Base-by-base conservation (phyloP, 345 rosid species). In the Zanthoxylum bungeanum region DNA sequence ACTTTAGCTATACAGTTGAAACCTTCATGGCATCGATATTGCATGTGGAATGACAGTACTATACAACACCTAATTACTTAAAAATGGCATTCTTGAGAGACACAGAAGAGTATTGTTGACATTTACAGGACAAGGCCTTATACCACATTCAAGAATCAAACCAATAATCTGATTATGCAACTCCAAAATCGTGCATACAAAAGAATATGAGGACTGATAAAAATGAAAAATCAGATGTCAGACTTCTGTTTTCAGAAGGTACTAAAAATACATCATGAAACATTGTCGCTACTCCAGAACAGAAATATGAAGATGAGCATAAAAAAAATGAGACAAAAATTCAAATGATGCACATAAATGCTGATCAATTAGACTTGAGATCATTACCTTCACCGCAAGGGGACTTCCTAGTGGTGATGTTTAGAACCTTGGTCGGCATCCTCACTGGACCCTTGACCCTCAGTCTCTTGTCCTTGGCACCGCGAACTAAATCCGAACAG, bases 341-440 rank as follows among this genome's bases (percentile, higher is more conserved):
- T 19, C 25, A 44, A 44, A 31, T 11, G 11, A 64, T 9, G 11
- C 11, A 64, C 0, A 16, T 7, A 42, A 64, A 31, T 21, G 10
- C 11, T 7, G 3, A 10, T 14, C 34, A 51, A 55, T 25, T 42
- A 27, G 52, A 3, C 28, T 37, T 28, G 0, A 56, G 21, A 10
- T 39, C 22, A 64, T 14, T 83, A 84, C 91, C 91, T 86, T 86
- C 90, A 75, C 90, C 88, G 77, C 88, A 84, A 27, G 90, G 88
- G 12, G 88, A 72, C 73, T 86, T 86, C 76, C 90, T 80, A 42
- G 90, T 86, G 7, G 88, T 84, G 39, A 86, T 84, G 64, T 78
- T 71, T 71, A 86, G 90, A 79, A 80, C 84, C 74, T 83, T 86
- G 33, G 87, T 83, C 0, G 89, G 89, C 80, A 86, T 86, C 52